These are phyloP conservation scores for Yamadazyma paraphyllophila DNA, from an alignment of 805 yeast genomes.

Conservation along the genomic window DNA sequence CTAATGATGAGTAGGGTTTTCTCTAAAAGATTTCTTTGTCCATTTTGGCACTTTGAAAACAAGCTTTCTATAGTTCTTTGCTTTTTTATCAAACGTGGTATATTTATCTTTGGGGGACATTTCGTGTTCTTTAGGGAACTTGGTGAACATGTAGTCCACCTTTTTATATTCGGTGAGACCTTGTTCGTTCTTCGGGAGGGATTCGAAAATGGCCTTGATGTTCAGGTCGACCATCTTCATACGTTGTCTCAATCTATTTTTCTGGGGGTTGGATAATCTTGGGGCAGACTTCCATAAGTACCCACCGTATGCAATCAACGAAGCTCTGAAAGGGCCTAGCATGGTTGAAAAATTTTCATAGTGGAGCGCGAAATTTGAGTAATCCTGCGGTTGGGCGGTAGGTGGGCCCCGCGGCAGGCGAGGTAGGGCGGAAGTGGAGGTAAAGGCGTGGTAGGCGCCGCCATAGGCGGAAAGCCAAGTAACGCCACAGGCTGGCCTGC, in stretches of 20 bases:
- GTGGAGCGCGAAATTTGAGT: too few species aligned
- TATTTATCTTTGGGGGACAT: slow-evolving; percentile 85
- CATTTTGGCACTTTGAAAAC: slow-evolving; percentile 87
- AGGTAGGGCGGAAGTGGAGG: background rate
- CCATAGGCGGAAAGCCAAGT: too few species aligned
- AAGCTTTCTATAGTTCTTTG: slow-evolving; percentile 80
- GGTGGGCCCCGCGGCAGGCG: too few species aligned
- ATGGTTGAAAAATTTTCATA: slow-evolving; percentile 27
- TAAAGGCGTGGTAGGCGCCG: background rate
- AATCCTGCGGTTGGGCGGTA: too few species aligned
- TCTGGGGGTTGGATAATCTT: slow-evolving; percentile 69
- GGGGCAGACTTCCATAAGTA: slow-evolving; percentile 62
- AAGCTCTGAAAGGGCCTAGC: slow-evolving; percentile 73
- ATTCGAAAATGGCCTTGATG: slow-evolving; percentile 57
- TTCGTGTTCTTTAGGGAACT: slow-evolving; percentile 73
- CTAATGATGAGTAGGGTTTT: slow-evolving; percentile 59
- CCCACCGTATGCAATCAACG: slow-evolving; percentile 63
- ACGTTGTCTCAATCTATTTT: slow-evolving; percentile 80
- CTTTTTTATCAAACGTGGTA: slow-evolving; percentile 74
- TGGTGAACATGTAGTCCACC: slow-evolving; percentile 34
- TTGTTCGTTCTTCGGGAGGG: slow-evolving; percentile 26
- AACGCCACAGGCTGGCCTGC: too few species aligned
- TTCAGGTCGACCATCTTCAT: slow-evolving; percentile 79
- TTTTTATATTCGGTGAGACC: slow-evolving; percentile 31
- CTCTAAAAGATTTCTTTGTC: slow-evolving; percentile 81